Conservation (phyloP, 2,329 filamentous ascomycete species). For the Colletotrichum gloeosporioides region DNA sequence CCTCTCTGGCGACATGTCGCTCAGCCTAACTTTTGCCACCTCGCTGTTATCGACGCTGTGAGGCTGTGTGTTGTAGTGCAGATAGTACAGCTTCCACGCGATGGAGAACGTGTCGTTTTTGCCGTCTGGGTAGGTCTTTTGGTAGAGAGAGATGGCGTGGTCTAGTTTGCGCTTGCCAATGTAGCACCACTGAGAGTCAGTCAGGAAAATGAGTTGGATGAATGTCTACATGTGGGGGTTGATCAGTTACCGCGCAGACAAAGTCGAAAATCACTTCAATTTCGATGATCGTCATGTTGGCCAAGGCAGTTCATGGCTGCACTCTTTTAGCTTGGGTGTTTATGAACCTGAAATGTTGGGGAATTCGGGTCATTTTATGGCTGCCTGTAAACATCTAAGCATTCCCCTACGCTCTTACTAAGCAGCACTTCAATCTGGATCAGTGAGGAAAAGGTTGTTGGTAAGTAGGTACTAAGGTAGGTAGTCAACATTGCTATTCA, state of each 20-base stretch:
- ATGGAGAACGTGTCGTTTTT: constrained; percentile 37
- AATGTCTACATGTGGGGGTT: not conserved
- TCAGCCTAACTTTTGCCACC: constrained; percentile 26
- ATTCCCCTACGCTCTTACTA: too few species aligned
- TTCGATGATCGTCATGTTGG: constrained; percentile 23
- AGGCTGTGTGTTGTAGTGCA: constrained; percentile 31
- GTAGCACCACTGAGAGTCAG: constrained; percentile 39
- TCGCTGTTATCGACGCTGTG: constrained; percentile 28
- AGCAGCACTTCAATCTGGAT: too few species aligned
- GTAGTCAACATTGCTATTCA: too few species aligned
- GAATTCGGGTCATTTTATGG: too few species aligned
- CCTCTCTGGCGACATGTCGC: constrained; percentile 28
- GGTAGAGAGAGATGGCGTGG: constrained; percentile 40
- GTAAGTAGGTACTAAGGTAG: too few species aligned
- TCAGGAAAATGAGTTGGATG: not conserved
- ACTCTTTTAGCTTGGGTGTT: too few species aligned
- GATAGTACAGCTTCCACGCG: constrained; percentile 42
- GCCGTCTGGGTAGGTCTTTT: constrained; percentile 43
- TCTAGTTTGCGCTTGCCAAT: constrained; percentile 43
- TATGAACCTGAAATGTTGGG: too few species aligned
- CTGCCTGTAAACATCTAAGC: too few species aligned
- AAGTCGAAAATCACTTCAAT: constrained; percentile 34
- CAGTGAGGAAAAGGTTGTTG: too few species aligned
- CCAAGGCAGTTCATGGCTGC: too few species aligned
- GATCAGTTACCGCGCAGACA: constrained; percentile 31